phyloP scores from a whole-genome alignment of 306 rosid genomes.

The Acacia confusa region DNA sequence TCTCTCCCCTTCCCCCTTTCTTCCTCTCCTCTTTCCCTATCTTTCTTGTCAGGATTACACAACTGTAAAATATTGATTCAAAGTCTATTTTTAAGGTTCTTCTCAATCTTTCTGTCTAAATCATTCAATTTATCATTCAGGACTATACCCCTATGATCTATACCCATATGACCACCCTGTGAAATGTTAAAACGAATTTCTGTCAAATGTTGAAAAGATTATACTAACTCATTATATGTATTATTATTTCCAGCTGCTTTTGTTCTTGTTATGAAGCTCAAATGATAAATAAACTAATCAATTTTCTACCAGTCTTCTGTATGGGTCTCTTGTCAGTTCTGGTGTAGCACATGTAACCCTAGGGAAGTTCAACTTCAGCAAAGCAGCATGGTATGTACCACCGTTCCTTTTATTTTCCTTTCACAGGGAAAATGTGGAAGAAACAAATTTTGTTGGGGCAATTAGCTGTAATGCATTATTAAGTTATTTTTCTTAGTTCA shows the following conservation, averaged over 20 bases:
- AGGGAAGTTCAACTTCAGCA: not conserved
- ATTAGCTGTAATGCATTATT: not conserved
- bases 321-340: too few species aligned
- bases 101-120: not conserved
- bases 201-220: constrained; percentile 1
- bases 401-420: not conserved
- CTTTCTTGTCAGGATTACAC: too few species aligned
- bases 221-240: not conserved
- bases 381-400: not conserved
- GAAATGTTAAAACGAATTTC: not conserved
- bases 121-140: not conserved
- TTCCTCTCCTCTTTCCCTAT: too few species aligned
- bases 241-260: not conserved
- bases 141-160: not conserved
- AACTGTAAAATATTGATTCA: not conserved
- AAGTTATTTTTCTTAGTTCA: not conserved
- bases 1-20: too few species aligned
- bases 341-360: constrained; percentile 3
- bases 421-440: not conserved
- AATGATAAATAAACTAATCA: too few species aligned
- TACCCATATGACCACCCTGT: not conserved
- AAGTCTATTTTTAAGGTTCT: not conserved
- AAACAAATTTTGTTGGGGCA: not conserved
- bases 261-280: not conserved
- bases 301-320: too few species aligned